Percentiles rank a stretch among this genome's conserved stretches.
Conservation (phyloP, 2,329 filamentous ascomycete genomes). For the Diaporthe sp. region DNA sequence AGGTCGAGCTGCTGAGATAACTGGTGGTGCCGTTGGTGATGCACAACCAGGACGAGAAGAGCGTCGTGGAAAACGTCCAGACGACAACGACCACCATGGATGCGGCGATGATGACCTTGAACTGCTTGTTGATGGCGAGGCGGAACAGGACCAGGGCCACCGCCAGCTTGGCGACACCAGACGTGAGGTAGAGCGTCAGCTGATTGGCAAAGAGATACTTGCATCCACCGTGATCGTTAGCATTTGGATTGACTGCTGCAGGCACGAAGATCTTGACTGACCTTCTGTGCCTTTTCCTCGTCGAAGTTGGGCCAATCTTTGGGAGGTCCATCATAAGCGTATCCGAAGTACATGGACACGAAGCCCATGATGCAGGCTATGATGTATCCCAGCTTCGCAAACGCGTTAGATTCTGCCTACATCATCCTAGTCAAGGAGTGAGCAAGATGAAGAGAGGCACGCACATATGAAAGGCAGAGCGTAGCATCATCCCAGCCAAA, state of each 20-base stretch:
- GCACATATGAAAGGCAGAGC: conserved; percentile 47
- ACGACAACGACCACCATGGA: conserved; percentile 38
- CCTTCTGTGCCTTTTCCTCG: conserved; percentile 11
- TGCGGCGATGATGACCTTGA: conserved; percentile 43
- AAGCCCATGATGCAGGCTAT: conserved; percentile 47
- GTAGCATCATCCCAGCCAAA: conserved; percentile 49
- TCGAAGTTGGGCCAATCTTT: conserved; percentile 45
- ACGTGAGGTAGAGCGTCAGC: conserved; percentile 47
- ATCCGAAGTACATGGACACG: conserved; percentile 48
- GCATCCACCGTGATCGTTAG: conserved; percentile 39
- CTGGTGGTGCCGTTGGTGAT: conserved; percentile 46
- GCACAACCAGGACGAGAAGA: conserved; percentile 49
- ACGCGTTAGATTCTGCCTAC: not conserved
- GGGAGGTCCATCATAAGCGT: conserved; percentile 41
- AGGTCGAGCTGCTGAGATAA: conserved; percentile 46
- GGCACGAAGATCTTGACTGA: not conserved
- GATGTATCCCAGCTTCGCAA: conserved; percentile 44
- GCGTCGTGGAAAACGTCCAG: conserved; percentile 40
- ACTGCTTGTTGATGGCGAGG: conserved; percentile 42
- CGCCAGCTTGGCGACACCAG: conserved; percentile 49
- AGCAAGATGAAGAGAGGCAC: not conserved
- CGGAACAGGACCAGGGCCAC: conserved; percentile 51
- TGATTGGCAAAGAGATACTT: conserved; percentile 50
- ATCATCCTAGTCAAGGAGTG: not conserved
- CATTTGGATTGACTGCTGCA: not conserved